Percentiles rank a stretch among this genome's conserved stretches.
phyloP scores from a whole-genome alignment of 805 yeast species.

The Nakazawaea wickerhamii region DNA sequence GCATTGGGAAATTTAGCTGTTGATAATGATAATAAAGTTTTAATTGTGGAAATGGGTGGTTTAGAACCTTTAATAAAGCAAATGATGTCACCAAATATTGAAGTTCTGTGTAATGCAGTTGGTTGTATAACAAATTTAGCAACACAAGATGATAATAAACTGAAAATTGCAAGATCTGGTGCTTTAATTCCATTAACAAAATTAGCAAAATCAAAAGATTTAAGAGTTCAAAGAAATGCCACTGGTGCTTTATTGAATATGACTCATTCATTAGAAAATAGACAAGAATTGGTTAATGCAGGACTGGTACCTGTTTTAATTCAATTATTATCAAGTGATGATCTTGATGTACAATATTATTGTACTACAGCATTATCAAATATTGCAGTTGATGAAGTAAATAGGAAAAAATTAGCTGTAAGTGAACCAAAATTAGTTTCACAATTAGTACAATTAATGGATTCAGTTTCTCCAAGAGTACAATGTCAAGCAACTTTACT shows the following conservation, averaged over 20 bases:
- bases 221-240: conserved; percentile 96
- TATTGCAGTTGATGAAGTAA: conserved; percentile 93
- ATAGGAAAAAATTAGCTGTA: conserved; percentile 80
- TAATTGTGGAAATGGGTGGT: conserved; percentile 98
- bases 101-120: conserved; percentile 98
- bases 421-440: conserved; percentile 90
- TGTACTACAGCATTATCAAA: conserved; percentile 97
- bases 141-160: conserved; percentile 94
- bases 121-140: conserved; percentile 98
- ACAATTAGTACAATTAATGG: conserved; percentile 87
- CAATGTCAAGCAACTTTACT: conserved; percentile 99
- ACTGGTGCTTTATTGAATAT: conserved; percentile 96
- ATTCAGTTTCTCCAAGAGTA: conserved; percentile 86
- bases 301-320: conserved; percentile 98
- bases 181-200: conserved; percentile 92
- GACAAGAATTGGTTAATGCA: conserved; percentile 94
- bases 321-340: conserved; percentile 74
- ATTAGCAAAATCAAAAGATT: conserved; percentile 88
- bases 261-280: conserved; percentile 96
- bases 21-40: conserved; percentile 85
- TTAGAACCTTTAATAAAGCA: conserved; percentile 93
- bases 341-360: conserved; percentile 96
- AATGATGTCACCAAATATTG: conserved; percentile 95
- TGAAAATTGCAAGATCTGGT: conserved; percentile 93
- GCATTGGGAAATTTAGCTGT: conserved; percentile 98